These are phyloP conservation scores for Biscogniauxia marginata DNA, from an alignment of 2,329 filamentous ascomycete genomes.

Conservation along the genomic window DNA sequence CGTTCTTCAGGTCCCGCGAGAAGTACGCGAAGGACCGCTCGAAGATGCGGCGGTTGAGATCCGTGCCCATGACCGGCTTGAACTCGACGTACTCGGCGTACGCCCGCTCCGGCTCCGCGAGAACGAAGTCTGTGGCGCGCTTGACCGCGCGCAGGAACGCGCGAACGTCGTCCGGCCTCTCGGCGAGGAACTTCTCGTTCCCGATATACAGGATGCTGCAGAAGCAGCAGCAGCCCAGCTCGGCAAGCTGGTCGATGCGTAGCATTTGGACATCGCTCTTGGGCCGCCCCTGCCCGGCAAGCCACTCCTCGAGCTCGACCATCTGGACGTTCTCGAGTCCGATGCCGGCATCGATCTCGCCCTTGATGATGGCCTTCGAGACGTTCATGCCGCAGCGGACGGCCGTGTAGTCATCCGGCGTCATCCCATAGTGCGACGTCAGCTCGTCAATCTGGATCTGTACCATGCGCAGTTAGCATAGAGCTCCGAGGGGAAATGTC, in stretches of 20 bases:
- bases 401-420: slow-evolving; percentile 69
- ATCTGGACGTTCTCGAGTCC: slow-evolving; percentile 81
- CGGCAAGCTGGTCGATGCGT: slow-evolving; percentile 75
- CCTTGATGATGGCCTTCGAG: slow-evolving; percentile 70
- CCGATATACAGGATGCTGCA: slow-evolving; percentile 79
- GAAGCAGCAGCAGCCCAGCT: slow-evolving; percentile 82
- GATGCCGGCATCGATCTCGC: slow-evolving; percentile 71
- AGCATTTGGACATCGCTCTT: slow-evolving; percentile 74
- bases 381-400: slow-evolving; percentile 82
- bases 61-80: slow-evolving; percentile 68
- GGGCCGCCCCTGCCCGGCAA: slow-evolving; percentile 59
- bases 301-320: slow-evolving; percentile 79
- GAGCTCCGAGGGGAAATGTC: not conserved
- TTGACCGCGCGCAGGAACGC: slow-evolving; percentile 74
- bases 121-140: slow-evolving; percentile 69
- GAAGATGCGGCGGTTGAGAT: slow-evolving; percentile 75
- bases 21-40: slow-evolving; percentile 78
- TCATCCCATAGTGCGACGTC: slow-evolving; percentile 75
- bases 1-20: slow-evolving; percentile 72
- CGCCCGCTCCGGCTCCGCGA: slow-evolving; percentile 59
- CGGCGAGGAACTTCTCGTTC: slow-evolving; percentile 67
- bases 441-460: slow-evolving; percentile 78
- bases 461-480: not conserved
- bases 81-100: slow-evolving; percentile 70
- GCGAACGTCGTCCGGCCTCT: slow-evolving; percentile 63